Base-by-base conservation (phyloP, 2,329 filamentous ascomycete species). In the Pseudomassariella vexata region DNA sequence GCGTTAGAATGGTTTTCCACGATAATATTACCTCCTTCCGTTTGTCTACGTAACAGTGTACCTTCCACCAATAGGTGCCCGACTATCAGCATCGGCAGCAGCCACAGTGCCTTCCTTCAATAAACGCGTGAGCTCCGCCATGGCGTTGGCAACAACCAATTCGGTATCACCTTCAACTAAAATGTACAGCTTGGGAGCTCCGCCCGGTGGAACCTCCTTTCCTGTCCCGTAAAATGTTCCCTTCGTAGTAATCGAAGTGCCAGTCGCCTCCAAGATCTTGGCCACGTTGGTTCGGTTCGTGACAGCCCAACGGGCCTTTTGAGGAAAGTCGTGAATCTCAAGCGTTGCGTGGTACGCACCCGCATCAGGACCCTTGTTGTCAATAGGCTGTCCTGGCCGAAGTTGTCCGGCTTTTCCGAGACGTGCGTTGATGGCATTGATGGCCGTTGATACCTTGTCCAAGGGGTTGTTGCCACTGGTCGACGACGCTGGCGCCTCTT, bases 311-410 rank as follows among this genome's bases (percentile, higher is more conserved):
- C 92, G 79, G 42, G 92, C 92, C 69, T 95, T 96, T 58, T 98
- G 92, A 20, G 92, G 92, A 61, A 96, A 96, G 62, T 98, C 92
- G 60, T 98, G 98, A 75, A 98, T 98, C 60, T 96, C 92, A 40
- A 98, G 71, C 4, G 90, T 96, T 11, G 92, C 89, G 57, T 98
- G 92, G 72, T 88, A 98, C 1, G 89, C 88, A 31, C 92, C 92
- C 3, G 92, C 92, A 58, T 98, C 92, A 1, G 92, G 92, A 1
- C 92, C 92, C 60, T 95, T 95, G 65, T 98, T 98, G 66, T 98
- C 92, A 54, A 95, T 94, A 6, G 92, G 88, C 40, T 94, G 89
- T 10, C 92, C 92, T 4, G 86, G 83, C 38, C 92, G 83, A 49
- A 95, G 81, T 55, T 92, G 84, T 21, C 89, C 89, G 20, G 87